A percentile compares a stretch with the other conserved stretches of the same genome.
phyloP scores from a whole-genome alignment of 768 basidiomycete species.

The Collybiopsis confluens region DNA sequence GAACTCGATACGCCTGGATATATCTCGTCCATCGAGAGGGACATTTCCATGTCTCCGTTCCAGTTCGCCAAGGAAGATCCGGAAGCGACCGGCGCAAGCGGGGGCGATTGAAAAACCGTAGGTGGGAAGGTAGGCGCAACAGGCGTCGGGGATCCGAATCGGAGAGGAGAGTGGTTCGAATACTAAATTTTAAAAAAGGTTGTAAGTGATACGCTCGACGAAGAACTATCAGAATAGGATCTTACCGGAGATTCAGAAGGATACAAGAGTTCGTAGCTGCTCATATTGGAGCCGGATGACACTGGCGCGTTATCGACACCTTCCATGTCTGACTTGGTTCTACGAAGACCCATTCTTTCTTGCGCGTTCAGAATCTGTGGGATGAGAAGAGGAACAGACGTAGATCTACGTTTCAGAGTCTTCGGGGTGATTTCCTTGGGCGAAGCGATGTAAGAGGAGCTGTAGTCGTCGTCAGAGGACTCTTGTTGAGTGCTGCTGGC shows the following conservation, averaged over 20 bases:
- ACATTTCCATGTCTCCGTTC: not conserved
- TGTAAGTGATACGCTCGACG: too few relatives aligned
- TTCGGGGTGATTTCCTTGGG: not conserved
- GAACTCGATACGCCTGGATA: not conserved
- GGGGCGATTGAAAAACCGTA: not conserved
- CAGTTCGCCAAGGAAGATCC: constrained; percentile 2
- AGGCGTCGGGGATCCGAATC: not conserved
- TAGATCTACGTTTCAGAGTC: constrained; percentile 1
- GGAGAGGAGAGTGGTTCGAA: not conserved
- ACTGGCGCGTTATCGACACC: not conserved
- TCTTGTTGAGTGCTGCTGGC: not conserved
- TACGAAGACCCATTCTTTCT: not conserved
- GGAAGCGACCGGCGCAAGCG: not conserved
- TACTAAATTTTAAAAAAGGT: too few relatives aligned
- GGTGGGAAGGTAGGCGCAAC: not conserved
- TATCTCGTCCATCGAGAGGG: not conserved
- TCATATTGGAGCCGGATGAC: not conserved
- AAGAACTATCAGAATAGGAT: not conserved
- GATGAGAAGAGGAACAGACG: not conserved
- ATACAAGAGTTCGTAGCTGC: not conserved
- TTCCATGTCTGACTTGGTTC: not conserved
- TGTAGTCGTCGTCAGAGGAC: not conserved
- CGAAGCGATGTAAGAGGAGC: not conserved
- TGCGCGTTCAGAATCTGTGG: not conserved
- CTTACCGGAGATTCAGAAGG: too few relatives aligned